A percentile compares a stretch with the other conserved stretches of the same genome.
phyloP scores from a whole-genome alignment of 306 rosid genomes.

The Trifolium dubium region DNA sequence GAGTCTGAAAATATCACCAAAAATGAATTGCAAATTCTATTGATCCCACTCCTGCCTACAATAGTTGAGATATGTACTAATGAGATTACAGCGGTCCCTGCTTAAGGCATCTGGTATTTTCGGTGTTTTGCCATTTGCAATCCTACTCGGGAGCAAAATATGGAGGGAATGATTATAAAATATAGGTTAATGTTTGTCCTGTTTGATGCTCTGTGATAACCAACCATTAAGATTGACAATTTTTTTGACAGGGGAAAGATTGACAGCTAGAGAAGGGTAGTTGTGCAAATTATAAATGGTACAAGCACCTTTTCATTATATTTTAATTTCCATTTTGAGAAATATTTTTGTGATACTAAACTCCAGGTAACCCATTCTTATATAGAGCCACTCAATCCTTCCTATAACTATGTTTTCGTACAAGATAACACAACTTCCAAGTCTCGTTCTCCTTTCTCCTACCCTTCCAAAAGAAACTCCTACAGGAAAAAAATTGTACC shows the following conservation, averaged over 20 bases:
- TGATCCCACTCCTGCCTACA: slow-evolving; percentile 17
- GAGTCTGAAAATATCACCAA: slow-evolving; percentile 27
- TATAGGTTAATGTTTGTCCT: background rate
- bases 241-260: background rate
- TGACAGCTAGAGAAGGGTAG: slow-evolving; percentile 27
- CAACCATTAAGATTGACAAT: background rate
- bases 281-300: slow-evolving; percentile 4
- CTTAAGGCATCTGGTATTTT: background rate
- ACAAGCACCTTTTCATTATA: slow-evolving; percentile 22
- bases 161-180: slow-evolving; percentile 6
- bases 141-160: background rate
- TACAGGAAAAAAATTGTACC: slow-evolving; percentile 51
- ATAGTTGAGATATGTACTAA: slow-evolving; percentile 25
- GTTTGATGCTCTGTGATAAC: slow-evolving; percentile 24
- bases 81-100: slow-evolving; percentile 7
- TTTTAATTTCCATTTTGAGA: slow-evolving; percentile 10
- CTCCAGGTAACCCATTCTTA: slow-evolving; percentile 10
- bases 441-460: slow-evolving; percentile 25
- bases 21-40: slow-evolving; percentile 30
- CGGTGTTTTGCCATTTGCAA: slow-evolving; percentile 10
- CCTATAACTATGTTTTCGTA: slow-evolving; percentile 15
- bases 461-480: slow-evolving; percentile 27
- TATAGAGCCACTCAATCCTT: slow-evolving; percentile 5
- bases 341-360: slow-evolving; percentile 16
- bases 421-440: slow-evolving; percentile 13